Evolutionary conservation across 768 basidiomycete species (phyloP), one percentile per base, ranked within the genome.

Genomic region (Boletus sp.): DNA sequence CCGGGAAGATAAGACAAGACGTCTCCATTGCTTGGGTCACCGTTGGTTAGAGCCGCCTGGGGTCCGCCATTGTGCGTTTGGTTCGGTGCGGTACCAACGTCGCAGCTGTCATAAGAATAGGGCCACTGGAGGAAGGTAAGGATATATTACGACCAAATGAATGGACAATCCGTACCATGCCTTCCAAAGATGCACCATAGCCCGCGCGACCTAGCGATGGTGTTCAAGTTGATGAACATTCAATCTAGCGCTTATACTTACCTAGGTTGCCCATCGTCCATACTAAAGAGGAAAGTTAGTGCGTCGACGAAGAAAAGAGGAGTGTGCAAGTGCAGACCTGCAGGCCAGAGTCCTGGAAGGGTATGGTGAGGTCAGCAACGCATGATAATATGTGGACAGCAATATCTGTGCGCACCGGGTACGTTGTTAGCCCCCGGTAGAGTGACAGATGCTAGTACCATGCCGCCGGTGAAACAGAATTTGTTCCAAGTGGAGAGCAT

Each of bases 381-480:
- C 4, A 28, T 24, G 10, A 42, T 12, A 32, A 46, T 18, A 24
- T 9, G 57, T 33, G 32, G 18, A 35, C 11, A 47, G 5, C 7
- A 54, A 33, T 35, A 20, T 32, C 18, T 30, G 24, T 52, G 44
- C 74, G 29, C 36, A 55, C 80, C 82, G 24, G 63, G 73, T 35
- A 92, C 74, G 20, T 66, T 15, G 59, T 85, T 84, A 62, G 78
- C 82, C 0, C 91, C 91, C 8, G 91, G 91, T 47, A 93, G 73
- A 29, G 75, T 77, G n/a, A 89, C 84, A 36, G 83, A 81, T 3
- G 80, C 74, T 61, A 90, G 85, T 50, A 94, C 76, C 55, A 91
- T 77, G 40, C 94, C 94, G 37, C 91, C 92, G 32, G 92, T 92
- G 74, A 96, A 94, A 75, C 92, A 98, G 61, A 98, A 90, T 72